Evolutionary conservation across 305 asterid species (phyloP).

Genomic region (Ilex paraguariensis): DNA sequence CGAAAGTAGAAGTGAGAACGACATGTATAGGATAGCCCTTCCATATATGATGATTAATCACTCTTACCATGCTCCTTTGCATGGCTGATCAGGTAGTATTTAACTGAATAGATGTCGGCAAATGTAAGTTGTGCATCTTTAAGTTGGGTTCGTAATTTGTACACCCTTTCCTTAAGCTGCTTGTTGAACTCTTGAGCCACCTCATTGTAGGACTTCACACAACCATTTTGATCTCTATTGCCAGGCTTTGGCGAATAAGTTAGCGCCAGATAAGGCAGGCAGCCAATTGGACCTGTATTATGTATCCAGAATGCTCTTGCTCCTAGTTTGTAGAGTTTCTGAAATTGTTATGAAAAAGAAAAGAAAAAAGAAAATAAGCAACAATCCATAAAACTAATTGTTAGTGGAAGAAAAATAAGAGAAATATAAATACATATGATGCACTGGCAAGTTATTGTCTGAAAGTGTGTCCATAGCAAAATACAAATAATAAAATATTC

Average conservation of each 20-base stretch:
- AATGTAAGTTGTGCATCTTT: slow-evolving; percentile 6
- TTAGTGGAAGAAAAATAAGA: no score
- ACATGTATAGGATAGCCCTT: no score
- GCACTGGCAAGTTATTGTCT: no score
- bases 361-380: neutral
- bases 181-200: slow-evolving; percentile 24
- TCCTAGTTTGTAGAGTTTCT: slow-evolving; percentile 22
- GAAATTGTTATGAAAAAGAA: neutral
- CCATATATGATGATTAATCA: no score
- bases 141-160: slow-evolving; percentile 7
- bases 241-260: slow-evolving; percentile 10
- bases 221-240: slow-evolving; percentile 20
- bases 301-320: slow-evolving; percentile 32
- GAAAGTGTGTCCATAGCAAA: no score
- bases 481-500: no score
- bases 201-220: slow-evolving; percentile 19
- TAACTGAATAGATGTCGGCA: slow-evolving; percentile 22
- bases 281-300: slow-evolving; percentile 33
- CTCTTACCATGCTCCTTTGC: slow-evolving; percentile 16
- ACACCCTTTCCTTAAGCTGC: slow-evolving; percentile 17
- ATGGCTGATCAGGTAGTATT: slow-evolving; percentile 14
- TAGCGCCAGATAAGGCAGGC: slow-evolving; percentile 16
- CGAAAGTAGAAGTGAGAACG: no score
- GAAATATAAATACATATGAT: no score
- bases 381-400: no score